Percentiles rank a stretch among this genome's conserved stretches.
These are phyloP conservation scores for Gliomastix tumulicola DNA, from an alignment of 2,329 filamentous ascomycete genomes.

Conservation along the genomic window DNA sequence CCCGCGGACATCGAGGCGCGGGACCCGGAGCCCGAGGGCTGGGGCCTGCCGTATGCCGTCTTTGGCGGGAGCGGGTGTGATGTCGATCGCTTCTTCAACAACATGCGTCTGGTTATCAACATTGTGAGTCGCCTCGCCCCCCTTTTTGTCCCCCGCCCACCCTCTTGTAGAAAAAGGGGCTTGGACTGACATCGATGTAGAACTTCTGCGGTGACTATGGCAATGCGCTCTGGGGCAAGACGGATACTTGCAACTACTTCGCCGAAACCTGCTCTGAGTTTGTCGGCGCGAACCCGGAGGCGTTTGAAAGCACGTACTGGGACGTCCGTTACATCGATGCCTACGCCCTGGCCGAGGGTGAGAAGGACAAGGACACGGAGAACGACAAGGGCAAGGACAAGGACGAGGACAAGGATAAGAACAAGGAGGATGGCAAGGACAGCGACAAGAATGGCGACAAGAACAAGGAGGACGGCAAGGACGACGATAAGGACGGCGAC, in stretches of 20 bases:
- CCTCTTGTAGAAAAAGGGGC: too few relatives aligned
- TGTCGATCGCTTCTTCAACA: conserved; percentile 56
- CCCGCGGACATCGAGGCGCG: conserved; percentile 57
- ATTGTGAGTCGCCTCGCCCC: conserved; percentile 45
- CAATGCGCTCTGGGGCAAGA: conserved; percentile 33
- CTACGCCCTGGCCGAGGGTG: conserved; percentile 23
- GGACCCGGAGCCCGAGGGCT: conserved; percentile 54
- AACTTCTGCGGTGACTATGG: conserved; percentile 77
- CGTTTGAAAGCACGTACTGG: conserved; percentile 37
- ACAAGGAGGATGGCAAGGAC: too few relatives aligned
- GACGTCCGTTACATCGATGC: conserved; percentile 48
- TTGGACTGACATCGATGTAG: conserved; percentile 15
- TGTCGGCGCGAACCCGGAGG: conserved; percentile 35
- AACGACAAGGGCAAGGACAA: too few relatives aligned
- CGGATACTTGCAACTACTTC: conserved; percentile 27
- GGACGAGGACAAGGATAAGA: too few relatives aligned
- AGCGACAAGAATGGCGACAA: too few relatives aligned
- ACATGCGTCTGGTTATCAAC: conserved; percentile 67
- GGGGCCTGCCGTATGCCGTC: conserved; percentile 62
- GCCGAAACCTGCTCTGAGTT: conserved; percentile 38
- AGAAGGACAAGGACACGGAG: not conserved
- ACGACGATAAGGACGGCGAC: too few relatives aligned
- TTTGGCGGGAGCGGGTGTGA: conserved; percentile 63
- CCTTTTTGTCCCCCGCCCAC: too few relatives aligned
- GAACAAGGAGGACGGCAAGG: too few relatives aligned